phyloP scores from a whole-genome alignment of 2,329 filamentous ascomycete genomes.

The Alternaria sp. region DNA sequence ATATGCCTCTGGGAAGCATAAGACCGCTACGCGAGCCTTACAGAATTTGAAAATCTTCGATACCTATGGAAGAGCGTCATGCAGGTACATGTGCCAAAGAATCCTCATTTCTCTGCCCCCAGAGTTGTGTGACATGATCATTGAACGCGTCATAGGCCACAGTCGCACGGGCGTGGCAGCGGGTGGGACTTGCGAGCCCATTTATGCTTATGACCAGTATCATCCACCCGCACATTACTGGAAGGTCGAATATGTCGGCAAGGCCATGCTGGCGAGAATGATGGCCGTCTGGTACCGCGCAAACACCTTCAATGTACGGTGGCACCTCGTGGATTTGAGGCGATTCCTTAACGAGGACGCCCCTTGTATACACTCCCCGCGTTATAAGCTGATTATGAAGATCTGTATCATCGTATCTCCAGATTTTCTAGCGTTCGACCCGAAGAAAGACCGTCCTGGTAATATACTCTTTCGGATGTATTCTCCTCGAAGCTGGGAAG shows the following conservation, averaged over 20 bases:
- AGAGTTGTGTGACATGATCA: neutral
- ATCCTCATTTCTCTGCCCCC: neutral
- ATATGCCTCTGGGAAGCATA: neutral
- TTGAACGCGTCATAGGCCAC: neutral
- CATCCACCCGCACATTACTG: neutral
- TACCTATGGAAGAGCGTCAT: neutral
- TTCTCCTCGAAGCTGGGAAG: neutral
- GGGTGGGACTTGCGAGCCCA: neutral
- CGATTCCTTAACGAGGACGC: neutral
- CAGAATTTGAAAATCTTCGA: neutral
- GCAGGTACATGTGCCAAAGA: neutral
- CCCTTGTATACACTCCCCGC: neutral
- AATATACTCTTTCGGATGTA: neutral
- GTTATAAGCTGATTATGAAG: neutral
- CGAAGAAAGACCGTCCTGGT: neutral
- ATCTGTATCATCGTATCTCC: neutral
- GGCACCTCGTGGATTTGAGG: neutral
- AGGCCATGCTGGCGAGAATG: neutral
- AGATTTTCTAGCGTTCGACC: neutral
- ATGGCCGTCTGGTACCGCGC: neutral
- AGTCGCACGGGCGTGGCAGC: neutral
- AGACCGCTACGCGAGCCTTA: neutral
- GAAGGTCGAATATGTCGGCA: neutral
- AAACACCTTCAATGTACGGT: neutral
- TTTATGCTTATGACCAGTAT: neutral